A percentile compares a stretch with the other conserved stretches of the same genome.
Evolutionary conservation across 305 asterid genomes (phyloP).

Genomic region (Fraxinus platypoda): DNA sequence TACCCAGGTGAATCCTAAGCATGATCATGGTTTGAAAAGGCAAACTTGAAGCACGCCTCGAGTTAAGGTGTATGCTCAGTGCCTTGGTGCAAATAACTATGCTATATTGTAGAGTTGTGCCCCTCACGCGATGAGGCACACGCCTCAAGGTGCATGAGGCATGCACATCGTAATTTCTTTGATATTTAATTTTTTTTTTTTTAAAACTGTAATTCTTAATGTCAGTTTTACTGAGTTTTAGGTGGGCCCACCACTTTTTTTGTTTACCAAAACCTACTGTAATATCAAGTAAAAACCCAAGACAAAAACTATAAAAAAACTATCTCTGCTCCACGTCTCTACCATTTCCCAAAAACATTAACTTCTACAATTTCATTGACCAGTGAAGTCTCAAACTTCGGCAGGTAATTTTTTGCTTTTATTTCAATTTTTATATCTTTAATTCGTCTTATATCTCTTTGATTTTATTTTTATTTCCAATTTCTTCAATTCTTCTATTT

Average conservation of each 20-base stretch:
- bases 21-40: background rate
- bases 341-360: background rate
- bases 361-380: background rate
- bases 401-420: background rate
- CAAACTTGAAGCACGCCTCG: background rate
- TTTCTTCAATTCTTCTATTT: background rate
- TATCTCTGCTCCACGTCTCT: background rate
- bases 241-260: background rate
- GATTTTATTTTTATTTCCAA: no score
- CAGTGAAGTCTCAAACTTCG: background rate
- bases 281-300: background rate
- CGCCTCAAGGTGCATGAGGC: background rate
- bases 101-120: background rate
- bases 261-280: background rate
- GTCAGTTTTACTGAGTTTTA: background rate
- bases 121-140: background rate
- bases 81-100: background rate
- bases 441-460: background rate
- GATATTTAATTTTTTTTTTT: background rate
- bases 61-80: background rate
- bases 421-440: background rate
- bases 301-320: background rate
- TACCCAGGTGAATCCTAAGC: background rate
- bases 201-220: background rate
- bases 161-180: background rate